phyloP scores from a whole-genome alignment of 2,329 filamentous ascomycete species.

The Meredithiella fracta region DNA sequence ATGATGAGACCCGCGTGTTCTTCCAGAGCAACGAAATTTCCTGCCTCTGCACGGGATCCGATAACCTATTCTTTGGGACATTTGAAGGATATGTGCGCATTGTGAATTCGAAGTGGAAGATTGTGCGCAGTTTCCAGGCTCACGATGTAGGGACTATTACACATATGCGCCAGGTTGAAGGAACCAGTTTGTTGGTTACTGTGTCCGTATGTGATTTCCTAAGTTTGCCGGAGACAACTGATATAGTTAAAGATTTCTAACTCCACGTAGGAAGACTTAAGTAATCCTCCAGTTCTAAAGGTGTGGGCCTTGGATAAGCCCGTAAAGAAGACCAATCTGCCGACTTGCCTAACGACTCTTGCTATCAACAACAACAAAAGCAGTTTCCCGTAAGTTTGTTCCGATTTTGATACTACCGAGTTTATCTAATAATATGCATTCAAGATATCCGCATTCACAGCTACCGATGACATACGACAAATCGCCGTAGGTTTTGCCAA shows the following conservation, averaged over 20 bases:
- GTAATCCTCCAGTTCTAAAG: constrained; percentile 74
- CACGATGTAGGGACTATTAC: constrained; percentile 68
- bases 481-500: constrained; percentile 93
- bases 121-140: constrained; percentile 71
- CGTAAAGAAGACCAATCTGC: constrained; percentile 83
- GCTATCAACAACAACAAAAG: constrained; percentile 78
- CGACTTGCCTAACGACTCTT: constrained; percentile 73
- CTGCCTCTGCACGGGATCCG: constrained; percentile 70
- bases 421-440: not conserved
- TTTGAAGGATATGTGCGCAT: constrained; percentile 77
- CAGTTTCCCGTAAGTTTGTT: constrained; percentile 62
- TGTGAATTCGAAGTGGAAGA: constrained; percentile 72
- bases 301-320: constrained; percentile 95
- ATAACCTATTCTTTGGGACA: constrained; percentile 77
- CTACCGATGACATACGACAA: constrained; percentile 76
- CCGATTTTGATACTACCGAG: not conserved
- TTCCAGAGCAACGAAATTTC: constrained; percentile 74
- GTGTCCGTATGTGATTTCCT: constrained; percentile 35
- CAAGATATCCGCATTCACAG: constrained; percentile 73
- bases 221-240: too few relatives aligned
- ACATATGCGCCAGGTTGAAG: constrained; percentile 81
- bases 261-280: constrained; percentile 54
- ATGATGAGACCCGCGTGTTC: constrained; percentile 61
- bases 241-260: not conserved
- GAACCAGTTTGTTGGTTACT: constrained; percentile 73